phyloP scores from a whole-genome alignment of 106 monocot genomes.

The Dendrobium catenatum region DNA sequence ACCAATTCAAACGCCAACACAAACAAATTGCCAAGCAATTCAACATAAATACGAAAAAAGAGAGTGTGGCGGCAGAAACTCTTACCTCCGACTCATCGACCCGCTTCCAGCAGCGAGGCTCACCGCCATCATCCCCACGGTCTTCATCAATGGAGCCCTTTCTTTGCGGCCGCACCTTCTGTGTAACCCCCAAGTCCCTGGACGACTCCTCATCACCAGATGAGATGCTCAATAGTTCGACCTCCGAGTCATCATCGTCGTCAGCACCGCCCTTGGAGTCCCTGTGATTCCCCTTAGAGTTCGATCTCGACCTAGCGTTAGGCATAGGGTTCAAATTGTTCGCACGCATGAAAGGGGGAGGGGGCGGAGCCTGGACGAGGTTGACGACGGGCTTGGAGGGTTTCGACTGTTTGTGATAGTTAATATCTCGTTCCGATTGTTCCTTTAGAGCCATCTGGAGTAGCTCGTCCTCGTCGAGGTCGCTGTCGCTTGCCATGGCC shows the following conservation, averaged over 20 bases:
- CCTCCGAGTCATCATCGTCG: conserved; percentile 94
- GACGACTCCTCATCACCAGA: conserved; percentile 87
- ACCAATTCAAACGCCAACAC: background rate
- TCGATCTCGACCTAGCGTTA: conserved; percentile 4
- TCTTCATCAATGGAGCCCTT: conserved; percentile 50
- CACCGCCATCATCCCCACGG: conserved; percentile 66
- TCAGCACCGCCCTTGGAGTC: conserved; percentile 34
- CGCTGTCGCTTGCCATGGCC: conserved; percentile 65
- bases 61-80: background rate
- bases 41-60: background rate
- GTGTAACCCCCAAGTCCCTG: conserved; percentile 20
- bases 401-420: conserved; percentile 50
- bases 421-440: conserved; percentile 73
- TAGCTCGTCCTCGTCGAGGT: conserved; percentile 92
- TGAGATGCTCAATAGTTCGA: conserved; percentile 91
- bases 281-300: conserved; percentile 3
- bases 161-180: conserved; percentile 25
- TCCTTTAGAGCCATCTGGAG: conserved; percentile 94
- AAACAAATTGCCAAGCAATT: background rate
- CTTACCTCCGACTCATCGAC: conserved; percentile 93
- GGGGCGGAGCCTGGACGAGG: conserved; percentile 69
- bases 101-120: conserved; percentile 82
- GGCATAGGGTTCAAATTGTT: conserved; percentile 26
- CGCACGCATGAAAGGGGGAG: conserved; percentile 26
- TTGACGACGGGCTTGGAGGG: conserved; percentile 80